Conservation (phyloP, 2,329 filamentous ascomycete species). For the Sordariomycetes sp. region DNA sequence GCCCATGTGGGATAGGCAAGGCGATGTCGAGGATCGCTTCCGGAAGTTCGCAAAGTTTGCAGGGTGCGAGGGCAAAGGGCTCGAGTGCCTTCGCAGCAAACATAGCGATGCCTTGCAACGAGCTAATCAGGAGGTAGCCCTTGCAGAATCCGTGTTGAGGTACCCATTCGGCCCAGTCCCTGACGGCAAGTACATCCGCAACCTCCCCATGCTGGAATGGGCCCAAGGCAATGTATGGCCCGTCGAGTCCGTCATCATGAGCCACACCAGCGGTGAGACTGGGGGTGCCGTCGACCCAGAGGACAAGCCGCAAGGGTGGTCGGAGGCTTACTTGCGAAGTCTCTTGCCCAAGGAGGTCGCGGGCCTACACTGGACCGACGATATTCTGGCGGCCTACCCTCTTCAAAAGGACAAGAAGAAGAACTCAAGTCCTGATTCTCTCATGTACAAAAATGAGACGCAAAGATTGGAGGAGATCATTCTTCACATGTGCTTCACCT, state of each 20-base stretch:
- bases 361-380: no score
- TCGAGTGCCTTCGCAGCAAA: constrained; percentile 17
- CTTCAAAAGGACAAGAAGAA: constrained; percentile 21
- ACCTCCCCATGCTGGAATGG: constrained; percentile 19
- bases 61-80: constrained; percentile 17
- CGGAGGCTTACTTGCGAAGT: constrained; percentile 13
- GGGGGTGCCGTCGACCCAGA: no score
- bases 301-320: constrained; percentile 19
- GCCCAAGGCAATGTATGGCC: constrained; percentile 15
- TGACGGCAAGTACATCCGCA: constrained; percentile 20
- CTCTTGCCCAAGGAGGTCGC: no score
- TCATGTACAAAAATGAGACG: constrained; percentile 15
- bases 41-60: constrained; percentile 19
- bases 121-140: constrained; percentile 17
- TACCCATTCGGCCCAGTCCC: constrained; percentile 21
- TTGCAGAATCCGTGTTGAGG: constrained; percentile 14
- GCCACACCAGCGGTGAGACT: constrained; percentile 11
- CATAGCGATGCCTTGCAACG: constrained; percentile 10
- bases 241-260: constrained; percentile 17
- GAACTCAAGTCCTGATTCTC: constrained; percentile 18
- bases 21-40: constrained; percentile 17
- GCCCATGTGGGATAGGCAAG: constrained; percentile 21
- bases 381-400: no score
- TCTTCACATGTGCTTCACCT: constrained; percentile 24
- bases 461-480: constrained; percentile 19